phyloP scores from a whole-genome alignment of 345 rosid species.

The Noccaea caerulescens region DNA sequence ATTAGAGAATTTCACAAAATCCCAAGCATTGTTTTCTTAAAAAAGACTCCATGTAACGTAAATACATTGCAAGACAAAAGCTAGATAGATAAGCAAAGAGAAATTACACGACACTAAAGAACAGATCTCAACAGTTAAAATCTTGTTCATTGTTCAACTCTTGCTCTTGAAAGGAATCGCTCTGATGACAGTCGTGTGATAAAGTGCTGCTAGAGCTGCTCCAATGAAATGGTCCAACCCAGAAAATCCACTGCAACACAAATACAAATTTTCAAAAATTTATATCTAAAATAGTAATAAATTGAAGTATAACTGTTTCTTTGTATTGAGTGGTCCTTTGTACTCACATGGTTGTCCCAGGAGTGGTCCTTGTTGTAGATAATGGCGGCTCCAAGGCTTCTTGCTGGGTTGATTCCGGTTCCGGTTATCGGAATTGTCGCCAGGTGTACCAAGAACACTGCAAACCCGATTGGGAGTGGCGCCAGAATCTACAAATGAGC shows the following conservation, averaged over 20 bases:
- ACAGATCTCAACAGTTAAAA: neutral
- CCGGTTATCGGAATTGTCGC: constrained; percentile 56
- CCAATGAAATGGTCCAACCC: constrained; percentile 67
- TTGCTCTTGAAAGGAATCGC: constrained; percentile 57
- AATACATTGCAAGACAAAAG: constrained; percentile 29
- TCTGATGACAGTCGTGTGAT: constrained; percentile 53
- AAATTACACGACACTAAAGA: constrained; percentile 18
- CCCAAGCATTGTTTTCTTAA: neutral
- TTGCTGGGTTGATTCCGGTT: constrained; percentile 55
- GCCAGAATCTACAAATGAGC: constrained; percentile 49
- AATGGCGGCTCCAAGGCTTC: constrained; percentile 55
- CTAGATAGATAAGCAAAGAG: constrained; percentile 16
- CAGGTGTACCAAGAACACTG: constrained; percentile 57
- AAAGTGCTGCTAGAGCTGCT: constrained; percentile 56
- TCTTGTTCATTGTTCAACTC: constrained; percentile 19
- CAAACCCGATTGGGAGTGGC: constrained; percentile 59
- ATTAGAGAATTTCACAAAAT: constrained; percentile 7
- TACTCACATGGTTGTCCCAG: constrained; percentile 59
- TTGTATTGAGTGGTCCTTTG: neutral
- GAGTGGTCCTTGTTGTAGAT: constrained; percentile 51
- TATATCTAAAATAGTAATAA: too few relatives aligned
- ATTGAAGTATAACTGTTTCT: neutral
- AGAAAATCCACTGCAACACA: constrained; percentile 59
- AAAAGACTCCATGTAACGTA: neutral
- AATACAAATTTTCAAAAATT: neutral